These are phyloP conservation scores for Orbilia quercus DNA, from an alignment of 2,329 filamentous ascomycete genomes.

Conservation along the genomic window DNA sequence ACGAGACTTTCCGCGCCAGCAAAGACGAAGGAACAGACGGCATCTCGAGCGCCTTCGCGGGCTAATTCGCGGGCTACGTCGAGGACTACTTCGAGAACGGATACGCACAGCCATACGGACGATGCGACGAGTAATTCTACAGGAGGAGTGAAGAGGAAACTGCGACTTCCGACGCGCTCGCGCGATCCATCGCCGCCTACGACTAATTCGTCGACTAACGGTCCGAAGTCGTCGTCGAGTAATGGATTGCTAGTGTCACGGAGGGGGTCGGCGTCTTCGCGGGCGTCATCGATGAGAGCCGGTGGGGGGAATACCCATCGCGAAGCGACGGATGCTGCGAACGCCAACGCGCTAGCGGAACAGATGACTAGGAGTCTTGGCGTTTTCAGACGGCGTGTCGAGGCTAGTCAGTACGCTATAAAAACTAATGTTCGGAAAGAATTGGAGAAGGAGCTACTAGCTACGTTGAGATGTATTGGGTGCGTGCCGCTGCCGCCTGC, in stretches of 20 bases:
- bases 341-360: conserved; percentile 49
- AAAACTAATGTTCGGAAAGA: conserved; percentile 47
- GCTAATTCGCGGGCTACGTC: conserved; percentile 6
- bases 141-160: conserved; percentile 37
- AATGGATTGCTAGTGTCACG: conserved; percentile 21
- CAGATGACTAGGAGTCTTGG: conserved; percentile 49
- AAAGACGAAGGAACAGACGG: conserved; percentile 10
- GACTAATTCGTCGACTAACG: conserved; percentile 36
- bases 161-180: conserved; percentile 39
- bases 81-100: conserved; percentile 22
- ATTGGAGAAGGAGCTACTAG: conserved; percentile 49
- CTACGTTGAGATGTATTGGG: conserved; percentile 48
- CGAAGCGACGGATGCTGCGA: conserved; percentile 40
- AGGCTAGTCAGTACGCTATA: conserved; percentile 47
- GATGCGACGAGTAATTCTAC: conserved; percentile 31
- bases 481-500: conserved; percentile 15
- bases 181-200: conserved; percentile 42
- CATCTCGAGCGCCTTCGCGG: conserved; percentile 30
- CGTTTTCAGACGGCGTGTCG: conserved; percentile 45
- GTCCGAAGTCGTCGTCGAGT: conserved; percentile 19
- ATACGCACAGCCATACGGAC: conserved; percentile 30
- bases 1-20: conserved; percentile 12
- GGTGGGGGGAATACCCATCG: conserved; percentile 21
- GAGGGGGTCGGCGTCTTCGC: conserved; percentile 32
- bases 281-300: conserved; percentile 19